phyloP scores from a whole-genome alignment of 1,284 basidiomycete genomes.

The Rhodofomes roseus region DNA sequence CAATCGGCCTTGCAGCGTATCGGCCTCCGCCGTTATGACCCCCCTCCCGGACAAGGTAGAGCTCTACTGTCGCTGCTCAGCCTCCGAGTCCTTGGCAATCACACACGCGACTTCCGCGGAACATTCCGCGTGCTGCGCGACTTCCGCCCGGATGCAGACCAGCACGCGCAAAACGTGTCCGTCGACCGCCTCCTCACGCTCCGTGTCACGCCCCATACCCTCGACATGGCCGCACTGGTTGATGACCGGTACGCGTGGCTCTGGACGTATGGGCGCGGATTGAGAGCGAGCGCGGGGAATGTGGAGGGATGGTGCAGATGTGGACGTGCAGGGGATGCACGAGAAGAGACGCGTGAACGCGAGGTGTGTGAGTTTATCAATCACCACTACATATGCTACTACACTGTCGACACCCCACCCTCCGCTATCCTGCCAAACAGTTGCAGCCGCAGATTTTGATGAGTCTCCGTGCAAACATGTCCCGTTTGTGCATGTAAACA shows the following conservation, averaged over 20 bases:
- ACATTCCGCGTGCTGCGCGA: constrained; percentile 69
- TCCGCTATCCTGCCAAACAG: no score
- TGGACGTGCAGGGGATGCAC: constrained; percentile 41
- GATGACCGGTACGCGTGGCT: constrained; percentile 66
- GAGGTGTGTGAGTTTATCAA: constrained; percentile 83
- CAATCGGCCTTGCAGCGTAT: constrained; percentile 51
- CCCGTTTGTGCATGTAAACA: no score
- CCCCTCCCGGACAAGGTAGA: constrained; percentile 58
- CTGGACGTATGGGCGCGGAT: constrained; percentile 59
- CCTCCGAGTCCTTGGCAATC: constrained; percentile 63
- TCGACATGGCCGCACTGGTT: constrained; percentile 42
- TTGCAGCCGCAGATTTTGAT: no score
- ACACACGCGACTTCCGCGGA: constrained; percentile 79
- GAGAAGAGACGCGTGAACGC: constrained; percentile 67
- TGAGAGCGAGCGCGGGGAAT: constrained; percentile 42
- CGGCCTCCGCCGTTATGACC: constrained; percentile 53
- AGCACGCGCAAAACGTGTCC: constrained; percentile 32
- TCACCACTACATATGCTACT: no score
- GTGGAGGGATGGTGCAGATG: constrained; percentile 33
- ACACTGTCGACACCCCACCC: no score
- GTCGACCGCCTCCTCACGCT: constrained; percentile 46
- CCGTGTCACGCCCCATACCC: constrained; percentile 39
- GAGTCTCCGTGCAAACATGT: no score
- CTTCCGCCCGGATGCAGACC: constrained; percentile 54
- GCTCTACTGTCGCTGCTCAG: constrained; percentile 62